Evolutionary conservation across 1,139 yeast species (phyloP).

Genomic region (Blastobotrys arbuscula): DNA sequence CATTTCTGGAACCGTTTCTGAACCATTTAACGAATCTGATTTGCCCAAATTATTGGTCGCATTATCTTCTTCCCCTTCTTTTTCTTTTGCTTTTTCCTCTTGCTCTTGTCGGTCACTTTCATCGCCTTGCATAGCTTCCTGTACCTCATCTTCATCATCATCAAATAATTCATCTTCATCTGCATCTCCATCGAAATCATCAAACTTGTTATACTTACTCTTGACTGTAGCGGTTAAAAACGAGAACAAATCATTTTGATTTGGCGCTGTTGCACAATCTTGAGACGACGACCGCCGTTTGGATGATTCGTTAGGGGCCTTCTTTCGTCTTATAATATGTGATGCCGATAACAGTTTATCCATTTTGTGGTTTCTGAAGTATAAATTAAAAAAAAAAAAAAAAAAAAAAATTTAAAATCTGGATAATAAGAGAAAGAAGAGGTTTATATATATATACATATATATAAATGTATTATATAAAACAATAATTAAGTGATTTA

Average conservation of each 20-base stretch:
- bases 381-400: background rate
- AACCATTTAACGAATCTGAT: constrained; percentile 1
- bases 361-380: background rate
- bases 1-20: constrained; percentile 1
- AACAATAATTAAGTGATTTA: no score
- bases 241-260: constrained; percentile 18
- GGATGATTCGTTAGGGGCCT: background rate
- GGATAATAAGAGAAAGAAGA: no score
- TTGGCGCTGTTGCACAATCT: constrained; percentile 9
- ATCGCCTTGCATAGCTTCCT: constrained; percentile 8
- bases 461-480: no score
- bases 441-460: no score
- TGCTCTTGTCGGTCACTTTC: no score
- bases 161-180: constrained; percentile 21
- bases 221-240: constrained; percentile 25
- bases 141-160: constrained; percentile 17
- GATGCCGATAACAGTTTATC: constrained; percentile 8
- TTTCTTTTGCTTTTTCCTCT: background rate
- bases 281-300: constrained; percentile 10
- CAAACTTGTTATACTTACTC: constrained; percentile 21
- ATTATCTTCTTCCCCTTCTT: background rate
- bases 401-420: background rate
- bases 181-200: constrained; percentile 24
- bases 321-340: constrained; percentile 7
- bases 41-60: constrained; percentile 1